A percentile compares a stretch with the other conserved stretches of the same genome.
Evolutionary conservation across 1,284 basidiomycete species (phyloP).

Genomic region (Ganoderma boninense): DNA sequence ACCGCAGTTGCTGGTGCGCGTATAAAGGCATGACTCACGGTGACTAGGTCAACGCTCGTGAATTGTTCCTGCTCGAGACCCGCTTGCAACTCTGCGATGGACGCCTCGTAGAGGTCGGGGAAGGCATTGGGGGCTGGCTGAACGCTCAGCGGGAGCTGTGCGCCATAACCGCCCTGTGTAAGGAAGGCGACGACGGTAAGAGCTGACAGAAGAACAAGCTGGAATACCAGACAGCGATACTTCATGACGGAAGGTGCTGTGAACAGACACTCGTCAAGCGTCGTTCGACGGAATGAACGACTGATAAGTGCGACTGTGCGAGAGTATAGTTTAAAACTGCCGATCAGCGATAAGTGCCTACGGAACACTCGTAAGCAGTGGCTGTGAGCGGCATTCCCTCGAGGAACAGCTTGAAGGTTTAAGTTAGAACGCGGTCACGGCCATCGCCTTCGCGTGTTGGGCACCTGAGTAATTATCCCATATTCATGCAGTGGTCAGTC

Average conservation of each 20-base stretch:
- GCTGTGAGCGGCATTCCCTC: no score
- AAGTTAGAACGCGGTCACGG: no score
- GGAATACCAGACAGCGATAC: background rate
- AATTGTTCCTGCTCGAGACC: constrained; percentile 47
- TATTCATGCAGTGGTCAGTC: background rate
- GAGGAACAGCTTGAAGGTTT: no score
- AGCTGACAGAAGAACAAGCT: background rate
- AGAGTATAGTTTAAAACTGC: no score
- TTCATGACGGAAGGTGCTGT: background rate
- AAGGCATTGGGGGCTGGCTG: constrained; percentile 22
- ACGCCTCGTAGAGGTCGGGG: constrained; percentile 54
- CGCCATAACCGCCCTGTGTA: background rate
- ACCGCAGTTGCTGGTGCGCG: background rate
- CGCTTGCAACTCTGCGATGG: constrained; percentile 49
- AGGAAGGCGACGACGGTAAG: background rate
- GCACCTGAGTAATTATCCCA: no score
- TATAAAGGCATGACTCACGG: constrained; percentile 36
- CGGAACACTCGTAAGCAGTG: no score
- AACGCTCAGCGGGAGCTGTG: background rate
- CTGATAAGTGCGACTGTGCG: no score
- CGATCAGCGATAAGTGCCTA: no score
- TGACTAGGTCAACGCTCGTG: constrained; percentile 53
- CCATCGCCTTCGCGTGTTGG: no score
- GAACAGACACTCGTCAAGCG: no score
- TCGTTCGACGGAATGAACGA: no score